Base-by-base conservation (phyloP, 352 stramenopile species). In the Albugo candida region DNA sequence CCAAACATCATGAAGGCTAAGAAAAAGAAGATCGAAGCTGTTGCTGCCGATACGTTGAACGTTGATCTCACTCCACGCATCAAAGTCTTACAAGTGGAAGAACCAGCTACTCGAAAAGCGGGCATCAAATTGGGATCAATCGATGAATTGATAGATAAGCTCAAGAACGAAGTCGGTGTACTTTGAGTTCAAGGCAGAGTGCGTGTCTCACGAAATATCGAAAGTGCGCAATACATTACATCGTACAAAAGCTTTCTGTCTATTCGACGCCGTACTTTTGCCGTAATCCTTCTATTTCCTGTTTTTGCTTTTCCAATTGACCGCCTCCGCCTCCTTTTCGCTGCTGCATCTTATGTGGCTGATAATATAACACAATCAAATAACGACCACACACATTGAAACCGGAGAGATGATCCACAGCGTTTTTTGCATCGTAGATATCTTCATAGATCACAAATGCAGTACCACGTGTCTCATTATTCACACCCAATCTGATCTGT, bases 1-100 rank as follows among this genome's bases (percentile, higher is more conserved):
- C 95, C 95, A 35, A 98, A 99, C 70, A 99, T 99, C 60, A 99
- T 99, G 94, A 99, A 99, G 75, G 82, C 82, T 27, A 94, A 94
- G 72, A 93, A 93, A 64, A 94, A 94, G 62, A 83, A 83, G 54
- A 91, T 94, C 42, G 81, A 89, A 46, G 71, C 72, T 14, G 48
- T 85, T 16, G 56, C 65, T 2, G 78, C 79, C 19, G 75, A 83
- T 49, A 76, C 70, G 53, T 64, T 87, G 20, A 70, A 67, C 51
- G 59, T 89, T 46, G 74, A 89, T 58, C 54, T 89, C 35, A 55
- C 65, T 39, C 75, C 77, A 2, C 74, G 75, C 48, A 77, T 85
- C 51, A 58, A 83, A 36, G 63, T 79, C 18, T 47, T 92, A 18
- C 65, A 82, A 41, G 87, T 98, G 27, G 94, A 89, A 61, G 85